These are phyloP conservation scores for Tetrahymena thermophila DNA, from an alignment of 73 alveolate genomes.

Conservation along the genomic window DNA sequence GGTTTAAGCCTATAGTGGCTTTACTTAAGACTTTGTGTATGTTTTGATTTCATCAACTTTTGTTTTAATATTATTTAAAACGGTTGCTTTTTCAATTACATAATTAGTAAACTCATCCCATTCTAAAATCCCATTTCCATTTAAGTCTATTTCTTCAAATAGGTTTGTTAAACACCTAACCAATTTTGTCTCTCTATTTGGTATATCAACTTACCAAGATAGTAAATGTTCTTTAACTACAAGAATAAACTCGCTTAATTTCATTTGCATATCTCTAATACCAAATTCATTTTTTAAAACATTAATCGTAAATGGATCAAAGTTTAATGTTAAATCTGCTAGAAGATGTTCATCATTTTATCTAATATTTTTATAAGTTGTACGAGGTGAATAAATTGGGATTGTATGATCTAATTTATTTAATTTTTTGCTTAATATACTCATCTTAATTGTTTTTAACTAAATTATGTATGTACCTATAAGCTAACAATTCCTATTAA, in stretches of 20 bases:
- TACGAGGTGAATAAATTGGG: conserved; percentile 36
- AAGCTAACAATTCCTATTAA: neutral
- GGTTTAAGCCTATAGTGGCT: neutral
- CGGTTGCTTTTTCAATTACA: conserved; percentile 69
- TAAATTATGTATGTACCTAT: neutral
- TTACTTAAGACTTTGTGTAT: conserved; percentile 44
- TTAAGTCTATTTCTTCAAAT: conserved; percentile 63
- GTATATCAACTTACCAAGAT: conserved; percentile 61
- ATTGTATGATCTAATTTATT: conserved; percentile 29
- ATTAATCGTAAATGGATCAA: conserved; percentile 76
- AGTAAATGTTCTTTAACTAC: conserved; percentile 64
- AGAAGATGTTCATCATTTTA: conserved; percentile 44
- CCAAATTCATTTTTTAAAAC: conserved; percentile 63
- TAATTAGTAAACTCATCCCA: conserved; percentile 83
- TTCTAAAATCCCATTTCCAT: conserved; percentile 60
- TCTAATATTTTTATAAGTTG: conserved; percentile 32
- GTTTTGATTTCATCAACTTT: conserved; percentile 62
- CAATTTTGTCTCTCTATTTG: conserved; percentile 56
- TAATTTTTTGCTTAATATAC: conserved; percentile 11
- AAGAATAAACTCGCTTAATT: conserved; percentile 47
- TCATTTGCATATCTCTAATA: conserved; percentile 43
- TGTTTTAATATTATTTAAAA: conserved; percentile 51
- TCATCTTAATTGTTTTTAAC: neutral
- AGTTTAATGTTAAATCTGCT: conserved; percentile 61
- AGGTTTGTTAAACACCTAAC: conserved; percentile 41